These are phyloP conservation scores for Pseudocercospora vitis DNA, from an alignment of 2,329 filamentous ascomycete species.

Conservation along the genomic window DNA sequence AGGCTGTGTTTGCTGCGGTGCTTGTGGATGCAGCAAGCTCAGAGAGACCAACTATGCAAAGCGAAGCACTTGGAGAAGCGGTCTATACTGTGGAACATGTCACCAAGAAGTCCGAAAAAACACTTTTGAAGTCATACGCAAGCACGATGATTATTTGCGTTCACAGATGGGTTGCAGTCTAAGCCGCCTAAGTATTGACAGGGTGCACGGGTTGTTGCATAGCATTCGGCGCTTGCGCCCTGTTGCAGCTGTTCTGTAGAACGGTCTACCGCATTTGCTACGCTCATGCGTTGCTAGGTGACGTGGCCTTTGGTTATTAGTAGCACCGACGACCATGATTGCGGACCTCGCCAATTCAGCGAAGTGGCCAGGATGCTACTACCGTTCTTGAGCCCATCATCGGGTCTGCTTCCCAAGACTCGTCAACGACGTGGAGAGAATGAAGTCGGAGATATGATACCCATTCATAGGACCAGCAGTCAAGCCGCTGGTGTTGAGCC, in stretches of 20 bases:
- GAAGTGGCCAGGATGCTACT: neutral
- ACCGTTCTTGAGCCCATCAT: too few species aligned
- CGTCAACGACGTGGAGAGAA: neutral
- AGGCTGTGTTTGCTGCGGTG: neutral
- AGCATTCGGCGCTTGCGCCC: conserved; percentile 6
- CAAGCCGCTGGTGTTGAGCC: neutral
- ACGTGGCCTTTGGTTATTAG: conserved; percentile 4
- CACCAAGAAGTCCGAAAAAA: too few species aligned
- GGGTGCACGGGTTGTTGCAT: conserved; percentile 1
- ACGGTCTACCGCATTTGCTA: neutral
- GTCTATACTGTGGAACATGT: too few species aligned
- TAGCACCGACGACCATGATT: neutral
- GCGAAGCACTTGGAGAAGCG: neutral
- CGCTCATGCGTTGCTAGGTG: neutral
- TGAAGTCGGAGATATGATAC: neutral
- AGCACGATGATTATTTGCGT: too few species aligned
- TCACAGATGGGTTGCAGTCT: neutral
- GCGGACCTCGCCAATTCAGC: neutral
- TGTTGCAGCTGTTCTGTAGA: conserved; percentile 4
- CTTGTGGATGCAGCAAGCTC: neutral
- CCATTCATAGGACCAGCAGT: neutral
- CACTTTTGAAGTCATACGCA: too few species aligned
- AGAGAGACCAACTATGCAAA: neutral
- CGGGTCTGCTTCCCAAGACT: neutral
- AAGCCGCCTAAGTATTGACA: neutral